Evolutionary conservation across 2,329 filamentous ascomycete genomes (phyloP), one percentile per base, ranked within the genome.

Genomic region (Setomelanomma holmii): DNA sequence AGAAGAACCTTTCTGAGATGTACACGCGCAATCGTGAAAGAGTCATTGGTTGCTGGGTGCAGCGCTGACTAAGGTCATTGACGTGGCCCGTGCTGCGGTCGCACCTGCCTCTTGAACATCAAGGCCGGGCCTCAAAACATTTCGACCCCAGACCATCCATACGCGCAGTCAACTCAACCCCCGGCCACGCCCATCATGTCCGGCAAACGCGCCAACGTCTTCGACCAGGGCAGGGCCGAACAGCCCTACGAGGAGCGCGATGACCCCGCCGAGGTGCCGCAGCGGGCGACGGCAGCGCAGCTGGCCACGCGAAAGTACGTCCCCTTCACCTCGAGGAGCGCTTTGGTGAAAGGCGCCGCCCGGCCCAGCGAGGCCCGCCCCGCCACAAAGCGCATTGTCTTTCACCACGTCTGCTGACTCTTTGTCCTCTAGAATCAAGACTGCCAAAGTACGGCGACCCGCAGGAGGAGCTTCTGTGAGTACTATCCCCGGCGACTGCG

Each of bases 251-350:
- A 67, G 44, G 67, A 69, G 35, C 58, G 60, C 40, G 58, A 65
- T 27, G 71, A 73, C 43, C 74, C 73, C 22, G 75, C 75, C 40
- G 80, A 82, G 2, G 73, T 75, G 60, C 77, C 78, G 21, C 75
- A 78, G 61, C 77, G 76, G 69, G 82, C 82, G 27, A 84, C 81
- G 22, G 81, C 82, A 34, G 81, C 82, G 34, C 82, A 84, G 70
- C 44, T 84, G 71, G 82, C 82, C 24, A 73, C 69, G 53, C 78
- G 82, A 74, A 84, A 79, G 82, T 84, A 75, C 78, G 82, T 83
- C 40, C 56, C 58, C 34, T 36, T 36, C 34, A 36, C 34, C 34
- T 5, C 34, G 34, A 36, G 34, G 8, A 8, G 34, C 34, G 34
- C 7, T 16, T 11, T 14, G 34, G 12, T 16, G 27, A 30, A 30